These are phyloP conservation scores for Diaporthe australafricana DNA, from an alignment of 2,329 filamentous ascomycete species.

Conservation along the genomic window DNA sequence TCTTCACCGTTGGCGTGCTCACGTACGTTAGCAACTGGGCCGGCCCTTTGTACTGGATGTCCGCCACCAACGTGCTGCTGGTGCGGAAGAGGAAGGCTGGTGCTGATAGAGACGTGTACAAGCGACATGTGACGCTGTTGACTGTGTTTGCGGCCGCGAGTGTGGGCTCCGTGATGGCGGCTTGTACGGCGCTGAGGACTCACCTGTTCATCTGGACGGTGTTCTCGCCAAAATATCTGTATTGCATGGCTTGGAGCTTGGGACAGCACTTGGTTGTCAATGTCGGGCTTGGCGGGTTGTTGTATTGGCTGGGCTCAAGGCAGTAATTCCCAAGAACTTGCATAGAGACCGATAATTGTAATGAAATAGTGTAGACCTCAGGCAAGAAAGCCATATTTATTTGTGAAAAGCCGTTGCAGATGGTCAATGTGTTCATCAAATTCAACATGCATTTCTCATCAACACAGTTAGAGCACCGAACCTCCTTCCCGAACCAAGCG, in stretches of 20 bases:
- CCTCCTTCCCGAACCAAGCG: conserved; percentile 5
- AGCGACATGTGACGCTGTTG: conserved; percentile 69
- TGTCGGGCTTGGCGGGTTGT: conserved; percentile 67
- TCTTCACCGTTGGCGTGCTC: conserved; percentile 82
- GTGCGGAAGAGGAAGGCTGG: conserved; percentile 51
- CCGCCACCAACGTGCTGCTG: conserved; percentile 71
- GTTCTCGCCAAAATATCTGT: conserved; percentile 96
- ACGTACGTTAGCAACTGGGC: conserved; percentile 94
- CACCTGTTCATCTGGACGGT: conserved; percentile 99
- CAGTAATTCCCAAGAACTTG: conserved; percentile 37
- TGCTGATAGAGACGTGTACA: conserved; percentile 47
- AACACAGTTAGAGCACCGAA: neutral
- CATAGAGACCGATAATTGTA: neutral
- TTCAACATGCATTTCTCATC: conserved; percentile 30
- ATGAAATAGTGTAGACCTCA: no score
- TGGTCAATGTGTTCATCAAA: conserved; percentile 19
- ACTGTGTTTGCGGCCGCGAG: conserved; percentile 78
- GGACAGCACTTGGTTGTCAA: conserved; percentile 84
- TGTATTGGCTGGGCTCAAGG: conserved; percentile 64
- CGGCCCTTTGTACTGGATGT: conserved; percentile 88
- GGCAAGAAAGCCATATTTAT: no score
- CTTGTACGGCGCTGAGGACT: conserved; percentile 84
- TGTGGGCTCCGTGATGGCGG: conserved; percentile 83
- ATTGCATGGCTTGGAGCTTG: conserved; percentile 88
- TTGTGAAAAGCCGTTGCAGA: neutral